Evolutionary conservation across 2,329 filamentous ascomycete species (phyloP).

Genomic region (Colletotrichum gloeosporioides): DNA sequence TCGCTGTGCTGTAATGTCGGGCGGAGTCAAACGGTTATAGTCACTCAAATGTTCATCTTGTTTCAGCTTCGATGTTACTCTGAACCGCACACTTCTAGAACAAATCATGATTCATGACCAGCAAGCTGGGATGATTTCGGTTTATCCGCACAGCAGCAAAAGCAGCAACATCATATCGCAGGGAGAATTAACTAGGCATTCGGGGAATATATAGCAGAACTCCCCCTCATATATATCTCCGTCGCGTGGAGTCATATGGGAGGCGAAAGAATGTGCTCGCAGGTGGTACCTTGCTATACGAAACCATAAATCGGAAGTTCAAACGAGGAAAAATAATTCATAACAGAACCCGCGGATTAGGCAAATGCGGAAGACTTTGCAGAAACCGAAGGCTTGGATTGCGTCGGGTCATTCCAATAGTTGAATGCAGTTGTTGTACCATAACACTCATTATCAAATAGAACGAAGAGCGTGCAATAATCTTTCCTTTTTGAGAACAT

Average conservation of each 20-base stretch:
- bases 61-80: neutral
- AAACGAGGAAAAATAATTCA: neutral
- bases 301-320: neutral
- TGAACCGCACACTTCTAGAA: neutral
- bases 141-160: neutral
- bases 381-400: neutral
- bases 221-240: neutral
- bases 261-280: neutral
- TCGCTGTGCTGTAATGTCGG: neutral
- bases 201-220: neutral
- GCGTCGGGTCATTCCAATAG: neutral
- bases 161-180: neutral
- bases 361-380: neutral
- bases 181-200: neutral
- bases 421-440: neutral
- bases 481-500: neutral
- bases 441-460: neutral
- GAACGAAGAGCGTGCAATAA: neutral
- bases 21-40: accelerated
- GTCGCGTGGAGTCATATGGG: neutral
- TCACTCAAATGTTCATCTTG: slow-evolving; percentile 33
- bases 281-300: neutral
- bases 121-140: neutral
- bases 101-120: neutral
- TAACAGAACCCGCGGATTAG: neutral